These are phyloP conservation scores for Backusella westeae DNA, from an alignment of 192 early-diverging fungal genomes.

Conservation along the genomic window DNA sequence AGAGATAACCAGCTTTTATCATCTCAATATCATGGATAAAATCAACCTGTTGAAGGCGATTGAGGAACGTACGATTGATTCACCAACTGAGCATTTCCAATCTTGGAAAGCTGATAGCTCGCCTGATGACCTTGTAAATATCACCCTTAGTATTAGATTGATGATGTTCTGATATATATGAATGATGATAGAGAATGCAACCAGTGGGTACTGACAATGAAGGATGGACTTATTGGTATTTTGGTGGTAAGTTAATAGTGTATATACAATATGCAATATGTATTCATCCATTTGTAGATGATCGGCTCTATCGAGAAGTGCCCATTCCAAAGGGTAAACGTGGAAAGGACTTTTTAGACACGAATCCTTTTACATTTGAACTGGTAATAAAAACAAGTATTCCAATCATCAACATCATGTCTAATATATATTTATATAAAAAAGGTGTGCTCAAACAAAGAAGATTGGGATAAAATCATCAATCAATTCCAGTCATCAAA, in stretches of 20 bases:
- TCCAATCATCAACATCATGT: background rate
- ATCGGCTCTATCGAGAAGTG: slow-evolving; percentile 1
- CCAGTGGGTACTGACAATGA: background rate
- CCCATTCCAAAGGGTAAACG: background rate
- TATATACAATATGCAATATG: background rate
- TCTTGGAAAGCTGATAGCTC: background rate
- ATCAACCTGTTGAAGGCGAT: slow-evolving; percentile 1
- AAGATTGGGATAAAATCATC: background rate
- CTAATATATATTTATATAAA: background rate
- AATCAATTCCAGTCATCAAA: background rate
- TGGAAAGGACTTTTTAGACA: background rate
- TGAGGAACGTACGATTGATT: background rate
- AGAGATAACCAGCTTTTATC: background rate
- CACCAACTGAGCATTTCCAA: background rate
- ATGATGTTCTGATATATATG: background rate
- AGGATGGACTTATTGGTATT: slow-evolving; percentile 13
- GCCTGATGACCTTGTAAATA: background rate
- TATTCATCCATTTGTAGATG: background rate
- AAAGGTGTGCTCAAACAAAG: background rate
- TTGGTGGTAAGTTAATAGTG: background rate
- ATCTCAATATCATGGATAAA: background rate
- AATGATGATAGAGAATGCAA: background rate
- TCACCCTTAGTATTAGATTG: background rate
- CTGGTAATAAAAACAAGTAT: background rate
- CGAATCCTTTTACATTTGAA: slow-evolving; percentile 10